Base-by-base conservation (phyloP, 192 early-diverging fungal genomes). In the Linnemannia exigua region DNA sequence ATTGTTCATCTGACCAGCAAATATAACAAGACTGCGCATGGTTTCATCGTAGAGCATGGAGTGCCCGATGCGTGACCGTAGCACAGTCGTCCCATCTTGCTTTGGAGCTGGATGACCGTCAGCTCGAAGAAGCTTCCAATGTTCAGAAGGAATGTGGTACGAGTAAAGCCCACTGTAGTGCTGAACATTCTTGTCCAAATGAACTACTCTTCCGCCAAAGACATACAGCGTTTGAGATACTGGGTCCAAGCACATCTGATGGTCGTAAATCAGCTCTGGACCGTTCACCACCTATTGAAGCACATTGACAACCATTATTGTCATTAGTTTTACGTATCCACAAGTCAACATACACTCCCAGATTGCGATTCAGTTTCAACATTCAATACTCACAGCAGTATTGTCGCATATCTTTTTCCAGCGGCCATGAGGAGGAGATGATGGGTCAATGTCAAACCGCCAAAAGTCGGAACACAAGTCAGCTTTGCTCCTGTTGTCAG, bases 221-320 rank as follows among this genome's bases (percentile, higher is more conserved):
- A 98, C 90, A 88, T 98, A 99, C 0, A 99, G 80, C 15, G 92
- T 91, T 52, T 91, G 89, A 20, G 88, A 89, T 12, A 91, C 79
- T 6, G 91, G 77, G 73, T 99, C 98, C 51, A 98, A 88, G 70
- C 94, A 93, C 96, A 99, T 97, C 91, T 99, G 97, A 80, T 98
- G 93, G 81, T 99, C 97, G 74, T 95, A 99, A 41, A 98, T 93
- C 17, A 99, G 89, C 63, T 93, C 92, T 28, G 98, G 98, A 0
- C 98, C 98, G 52, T 92, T 92, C 75, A 97, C 92, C 7, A 84
- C 72, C 93, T 97, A 79, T 67, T 63, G 11, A 28, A 0, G n/a
- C 5, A 11, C 9, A 77, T 25, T 5, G 25, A 5, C 8, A n/a
- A n/a, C 9, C 4, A 11, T 8, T 46, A 11, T 14, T 31, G 5